A percentile compares a stretch with the other conserved stretches of the same genome.
Evolutionary conservation across 2,329 filamentous ascomycete species (phyloP).

Genomic region (Proliferodiscus dingleyae): DNA sequence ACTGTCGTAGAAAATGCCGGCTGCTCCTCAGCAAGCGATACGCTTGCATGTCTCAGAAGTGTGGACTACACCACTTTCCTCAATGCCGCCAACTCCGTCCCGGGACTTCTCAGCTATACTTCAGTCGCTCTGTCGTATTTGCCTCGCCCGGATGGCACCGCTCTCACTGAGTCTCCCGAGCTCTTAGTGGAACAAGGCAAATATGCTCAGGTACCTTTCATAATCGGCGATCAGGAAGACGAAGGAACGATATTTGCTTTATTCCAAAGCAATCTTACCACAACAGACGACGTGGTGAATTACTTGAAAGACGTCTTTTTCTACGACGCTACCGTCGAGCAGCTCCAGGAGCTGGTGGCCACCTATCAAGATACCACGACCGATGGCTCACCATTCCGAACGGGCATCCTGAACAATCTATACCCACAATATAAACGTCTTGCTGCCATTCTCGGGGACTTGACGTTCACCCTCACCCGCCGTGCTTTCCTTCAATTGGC

Average conservation of each 20-base stretch:
- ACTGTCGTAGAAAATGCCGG: slow-evolving; percentile 55
- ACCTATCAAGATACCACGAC: slow-evolving; percentile 50
- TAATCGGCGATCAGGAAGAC: slow-evolving; percentile 71
- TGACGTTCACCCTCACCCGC: slow-evolving; percentile 68
- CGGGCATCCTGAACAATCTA: slow-evolving; percentile 60
- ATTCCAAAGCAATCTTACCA: slow-evolving; percentile 64
- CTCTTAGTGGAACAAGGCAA: slow-evolving; percentile 46
- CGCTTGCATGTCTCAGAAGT: slow-evolving; percentile 60
- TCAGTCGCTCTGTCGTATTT: slow-evolving; percentile 68
- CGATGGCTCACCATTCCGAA: slow-evolving; percentile 68
- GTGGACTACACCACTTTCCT: slow-evolving; percentile 57
- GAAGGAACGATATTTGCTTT: slow-evolving; percentile 72
- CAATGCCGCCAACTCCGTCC: slow-evolving; percentile 64
- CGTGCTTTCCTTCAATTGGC: slow-evolving; percentile 66
- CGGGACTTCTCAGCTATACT: slow-evolving; percentile 60
- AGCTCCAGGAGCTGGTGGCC: slow-evolving; percentile 52
- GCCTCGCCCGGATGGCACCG: slow-evolving; percentile 64
- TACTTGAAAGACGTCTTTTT: slow-evolving; percentile 62
- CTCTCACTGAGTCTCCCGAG: slow-evolving; percentile 60
- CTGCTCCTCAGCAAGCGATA: slow-evolving; percentile 53
- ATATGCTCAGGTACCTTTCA: slow-evolving; percentile 56
- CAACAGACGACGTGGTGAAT: slow-evolving; percentile 49
- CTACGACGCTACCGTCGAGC: slow-evolving; percentile 43
- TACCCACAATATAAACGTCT: slow-evolving; percentile 68
- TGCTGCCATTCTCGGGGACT: slow-evolving; percentile 69